Percentiles rank a stretch among this genome's conserved stretches.
phyloP scores from a whole-genome alignment of 2,329 filamentous ascomycete genomes.

The Gliomastix tumulicola region DNA sequence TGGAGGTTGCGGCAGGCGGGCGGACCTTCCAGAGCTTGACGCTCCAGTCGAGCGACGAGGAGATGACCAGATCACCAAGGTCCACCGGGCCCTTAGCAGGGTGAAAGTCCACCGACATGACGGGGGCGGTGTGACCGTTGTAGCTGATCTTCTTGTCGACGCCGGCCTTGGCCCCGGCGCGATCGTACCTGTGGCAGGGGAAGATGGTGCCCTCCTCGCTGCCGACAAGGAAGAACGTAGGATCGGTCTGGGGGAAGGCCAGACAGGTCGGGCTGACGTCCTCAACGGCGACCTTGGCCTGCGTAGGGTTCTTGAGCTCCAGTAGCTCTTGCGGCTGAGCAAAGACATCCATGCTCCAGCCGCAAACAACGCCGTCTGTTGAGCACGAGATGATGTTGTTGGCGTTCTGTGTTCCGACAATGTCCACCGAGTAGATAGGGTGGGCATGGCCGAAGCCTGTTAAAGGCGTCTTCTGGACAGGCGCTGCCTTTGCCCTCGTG shows the following conservation, averaged over 20 bases:
- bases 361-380: constrained; percentile 92
- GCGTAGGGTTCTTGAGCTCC: constrained; percentile 76
- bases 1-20: constrained; percentile 66
- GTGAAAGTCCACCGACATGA: constrained; percentile 96
- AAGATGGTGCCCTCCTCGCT: constrained; percentile 96
- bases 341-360: constrained; percentile 97
- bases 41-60: constrained; percentile 92
- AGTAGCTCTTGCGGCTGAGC: constrained; percentile 93
- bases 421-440: constrained; percentile 89
- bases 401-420: constrained; percentile 96
- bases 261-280: constrained; percentile 93
- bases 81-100: constrained; percentile 88
- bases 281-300: constrained; percentile 71
- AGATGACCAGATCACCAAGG: constrained; percentile 86
- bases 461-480: constrained; percentile 92
- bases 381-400: constrained; percentile 98
- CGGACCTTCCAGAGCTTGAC: constrained; percentile 96
- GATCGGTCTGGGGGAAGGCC: constrained; percentile 89
- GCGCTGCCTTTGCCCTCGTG: constrained; percentile 79
- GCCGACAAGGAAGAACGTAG: constrained; percentile 94
- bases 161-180: constrained; percentile 92
- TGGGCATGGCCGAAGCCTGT: constrained; percentile 95
- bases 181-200: constrained; percentile 94
- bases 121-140: constrained; percentile 82
- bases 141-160: constrained; percentile 87